Conservation (phyloP, 1,284 basidiomycete genomes). For the Vanrija pseudolonga region DNA sequence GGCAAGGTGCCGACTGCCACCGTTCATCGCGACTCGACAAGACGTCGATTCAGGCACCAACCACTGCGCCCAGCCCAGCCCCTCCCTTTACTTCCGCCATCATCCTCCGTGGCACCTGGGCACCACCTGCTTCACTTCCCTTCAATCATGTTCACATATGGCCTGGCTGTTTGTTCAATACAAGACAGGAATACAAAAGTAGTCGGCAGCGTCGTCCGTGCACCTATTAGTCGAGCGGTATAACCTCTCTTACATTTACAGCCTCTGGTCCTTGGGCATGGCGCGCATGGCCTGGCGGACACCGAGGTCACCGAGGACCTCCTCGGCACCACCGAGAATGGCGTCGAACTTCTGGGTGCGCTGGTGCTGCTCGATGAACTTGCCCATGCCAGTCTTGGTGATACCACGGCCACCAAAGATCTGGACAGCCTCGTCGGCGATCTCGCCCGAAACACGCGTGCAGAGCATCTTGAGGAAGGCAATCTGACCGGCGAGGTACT, state of each 20-base stretch:
- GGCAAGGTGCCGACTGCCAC: not conserved
- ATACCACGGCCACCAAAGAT: slow-evolving; percentile 56
- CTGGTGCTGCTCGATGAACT: slow-evolving; percentile 53
- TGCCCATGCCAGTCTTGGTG: slow-evolving; percentile 64
- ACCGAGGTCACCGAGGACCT: slow-evolving; percentile 55
- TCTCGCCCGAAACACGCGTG: slow-evolving; percentile 47
- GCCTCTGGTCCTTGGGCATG: slow-evolving; percentile 20
- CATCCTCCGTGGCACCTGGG: not conserved
- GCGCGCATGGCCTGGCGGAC: slow-evolving; percentile 50
- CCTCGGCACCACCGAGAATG: slow-evolving; percentile 54
- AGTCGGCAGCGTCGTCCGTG: no score
- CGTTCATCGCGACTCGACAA: not conserved
- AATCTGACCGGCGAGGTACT: slow-evolving; percentile 50
- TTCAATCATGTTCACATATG: no score
- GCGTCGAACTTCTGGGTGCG: slow-evolving; percentile 79
- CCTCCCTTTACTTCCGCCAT: not conserved
- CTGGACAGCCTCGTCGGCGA: slow-evolving; percentile 55
- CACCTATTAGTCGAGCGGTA: no score
- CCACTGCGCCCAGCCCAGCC: not conserved
- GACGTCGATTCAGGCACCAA: not conserved
- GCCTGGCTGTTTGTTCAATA: no score
- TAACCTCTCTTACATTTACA: slow-evolving; percentile 4
- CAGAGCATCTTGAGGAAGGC: slow-evolving; percentile 60
- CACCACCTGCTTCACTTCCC: no score
- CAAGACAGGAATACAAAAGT: no score